Evolutionary conservation across 1,284 basidiomycete genomes (phyloP).

Genomic region (Schizophyllum amplum): DNA sequence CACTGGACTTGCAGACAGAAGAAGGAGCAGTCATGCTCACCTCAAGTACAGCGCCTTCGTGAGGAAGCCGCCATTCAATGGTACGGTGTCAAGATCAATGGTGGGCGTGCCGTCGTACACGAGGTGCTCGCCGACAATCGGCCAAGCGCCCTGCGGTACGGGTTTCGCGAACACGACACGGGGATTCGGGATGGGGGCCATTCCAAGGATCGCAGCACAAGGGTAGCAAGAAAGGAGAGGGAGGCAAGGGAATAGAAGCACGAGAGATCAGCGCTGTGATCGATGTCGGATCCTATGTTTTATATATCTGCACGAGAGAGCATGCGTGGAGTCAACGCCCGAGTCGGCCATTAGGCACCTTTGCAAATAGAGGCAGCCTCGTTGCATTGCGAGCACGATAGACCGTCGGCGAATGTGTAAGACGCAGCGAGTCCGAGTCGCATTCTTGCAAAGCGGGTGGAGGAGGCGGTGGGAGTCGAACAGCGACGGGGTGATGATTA

Average conservation of each 20-base stretch:
- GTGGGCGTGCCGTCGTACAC: constrained; percentile 37
- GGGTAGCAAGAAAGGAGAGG: not conserved
- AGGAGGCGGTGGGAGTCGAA: too few species aligned
- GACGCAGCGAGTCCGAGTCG: too few species aligned
- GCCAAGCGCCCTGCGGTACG: constrained; percentile 23
- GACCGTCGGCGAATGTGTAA: too few species aligned
- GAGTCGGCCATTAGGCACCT: too few species aligned
- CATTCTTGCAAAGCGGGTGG: too few species aligned
- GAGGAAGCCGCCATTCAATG: constrained; percentile 44
- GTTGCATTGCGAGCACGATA: too few species aligned
- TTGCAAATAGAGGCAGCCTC: too few species aligned
- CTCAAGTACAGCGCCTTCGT: constrained; percentile 31
- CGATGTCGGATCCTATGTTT: not conserved
- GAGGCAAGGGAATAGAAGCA: not conserved
- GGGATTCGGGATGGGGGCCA: constrained; percentile 2
- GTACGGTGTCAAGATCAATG: constrained; percentile 42
- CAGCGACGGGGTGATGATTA: too few species aligned
- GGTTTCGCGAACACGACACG: constrained; percentile 2
- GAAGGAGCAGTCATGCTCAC: not conserved
- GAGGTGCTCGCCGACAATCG: constrained; percentile 38
- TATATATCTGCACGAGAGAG: too few species aligned
- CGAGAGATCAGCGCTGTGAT: not conserved
- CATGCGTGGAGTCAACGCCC: too few species aligned
- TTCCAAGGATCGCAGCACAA: too few species aligned
- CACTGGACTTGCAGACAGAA: not conserved